Conservation (phyloP, 192 early-diverging fungal genomes). For the Coemansia sp. region DNA sequence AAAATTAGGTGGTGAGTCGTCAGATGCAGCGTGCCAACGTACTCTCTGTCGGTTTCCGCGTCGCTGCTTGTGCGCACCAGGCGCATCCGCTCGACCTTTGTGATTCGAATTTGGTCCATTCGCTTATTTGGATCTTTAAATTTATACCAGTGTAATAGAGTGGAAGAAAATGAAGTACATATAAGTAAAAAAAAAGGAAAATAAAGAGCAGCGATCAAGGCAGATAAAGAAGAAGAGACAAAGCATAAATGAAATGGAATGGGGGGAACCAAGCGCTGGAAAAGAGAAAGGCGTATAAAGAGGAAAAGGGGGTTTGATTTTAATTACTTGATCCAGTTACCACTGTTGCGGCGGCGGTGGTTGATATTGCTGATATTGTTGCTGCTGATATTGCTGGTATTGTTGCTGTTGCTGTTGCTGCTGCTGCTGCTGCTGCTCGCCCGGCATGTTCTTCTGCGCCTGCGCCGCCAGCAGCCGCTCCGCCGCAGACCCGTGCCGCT, state of each 20-base stretch:
- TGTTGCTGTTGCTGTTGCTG: background rate
- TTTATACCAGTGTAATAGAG: constrained; percentile 1
- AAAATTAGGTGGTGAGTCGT: constrained; percentile 81
- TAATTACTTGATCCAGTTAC: background rate
- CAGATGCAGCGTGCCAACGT: constrained; percentile 65
- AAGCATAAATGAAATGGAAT: too few species aligned
- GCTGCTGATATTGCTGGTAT: background rate
- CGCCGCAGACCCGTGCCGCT: constrained; percentile 90
- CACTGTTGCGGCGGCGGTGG: constrained; percentile 7
- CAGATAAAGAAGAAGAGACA: too few species aligned
- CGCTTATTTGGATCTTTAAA: background rate
- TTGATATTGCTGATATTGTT: background rate
- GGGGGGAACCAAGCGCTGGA: too few species aligned
- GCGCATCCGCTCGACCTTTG: constrained; percentile 44
- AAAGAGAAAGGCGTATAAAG: background rate
- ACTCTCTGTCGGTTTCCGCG: constrained; percentile 3
- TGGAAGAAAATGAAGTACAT: constrained; percentile 1
- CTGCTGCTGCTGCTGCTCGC: background rate
- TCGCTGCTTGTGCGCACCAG: constrained; percentile 24
- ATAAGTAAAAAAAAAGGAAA: constrained; percentile 6
- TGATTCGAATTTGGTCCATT: constrained; percentile 37
- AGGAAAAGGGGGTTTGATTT: background rate
- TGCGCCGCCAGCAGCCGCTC: constrained; percentile 92
- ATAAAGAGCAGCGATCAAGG: background rate
- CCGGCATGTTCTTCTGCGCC: constrained; percentile 73